phyloP scores from a whole-genome alignment of 352 stramenopile genomes.

The Pythium brassicae region DNA sequence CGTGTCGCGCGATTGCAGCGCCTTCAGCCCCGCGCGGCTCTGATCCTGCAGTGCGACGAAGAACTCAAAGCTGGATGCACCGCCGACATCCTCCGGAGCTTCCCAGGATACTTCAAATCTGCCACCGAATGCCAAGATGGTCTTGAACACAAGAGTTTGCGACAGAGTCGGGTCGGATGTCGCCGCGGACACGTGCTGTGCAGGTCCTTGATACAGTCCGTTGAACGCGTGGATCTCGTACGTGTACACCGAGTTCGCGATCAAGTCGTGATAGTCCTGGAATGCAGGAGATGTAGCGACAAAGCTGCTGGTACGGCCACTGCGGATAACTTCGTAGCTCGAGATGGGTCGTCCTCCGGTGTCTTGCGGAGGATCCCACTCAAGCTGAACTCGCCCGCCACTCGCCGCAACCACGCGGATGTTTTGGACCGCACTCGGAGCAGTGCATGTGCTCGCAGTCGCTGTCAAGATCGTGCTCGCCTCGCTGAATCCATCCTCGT shows the following conservation, averaged over 20 bases:
- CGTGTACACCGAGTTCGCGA: conserved; percentile 22
- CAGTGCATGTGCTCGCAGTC: conserved; percentile 16
- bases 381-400: conserved; percentile 30
- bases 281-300: conserved; percentile 18
- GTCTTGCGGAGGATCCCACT: conserved; percentile 41
- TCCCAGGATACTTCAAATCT: conserved; percentile 38
- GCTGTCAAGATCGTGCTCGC: conserved; percentile 19
- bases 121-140: conserved; percentile 30
- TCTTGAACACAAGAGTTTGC: conserved; percentile 18
- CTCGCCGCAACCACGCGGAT: conserved; percentile 3
- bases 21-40: not conserved
- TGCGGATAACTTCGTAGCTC: conserved; percentile 36
- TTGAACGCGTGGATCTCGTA: conserved; percentile 53
- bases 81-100: conserved; percentile 34
- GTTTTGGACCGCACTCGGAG: conserved; percentile 20
- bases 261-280: conserved; percentile 26
- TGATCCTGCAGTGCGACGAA: conserved; percentile 1
- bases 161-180: conserved; percentile 27
- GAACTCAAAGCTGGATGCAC: conserved; percentile 29
- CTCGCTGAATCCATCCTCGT: conserved; percentile 37
- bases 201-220: conserved; percentile 18
- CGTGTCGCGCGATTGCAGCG: not conserved
- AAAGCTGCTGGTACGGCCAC: conserved; percentile 10
- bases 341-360: conserved; percentile 34
- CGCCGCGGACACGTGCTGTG: not conserved